Conservation (phyloP, 331 rosid genomes). For the Malus hybrid region DNA sequence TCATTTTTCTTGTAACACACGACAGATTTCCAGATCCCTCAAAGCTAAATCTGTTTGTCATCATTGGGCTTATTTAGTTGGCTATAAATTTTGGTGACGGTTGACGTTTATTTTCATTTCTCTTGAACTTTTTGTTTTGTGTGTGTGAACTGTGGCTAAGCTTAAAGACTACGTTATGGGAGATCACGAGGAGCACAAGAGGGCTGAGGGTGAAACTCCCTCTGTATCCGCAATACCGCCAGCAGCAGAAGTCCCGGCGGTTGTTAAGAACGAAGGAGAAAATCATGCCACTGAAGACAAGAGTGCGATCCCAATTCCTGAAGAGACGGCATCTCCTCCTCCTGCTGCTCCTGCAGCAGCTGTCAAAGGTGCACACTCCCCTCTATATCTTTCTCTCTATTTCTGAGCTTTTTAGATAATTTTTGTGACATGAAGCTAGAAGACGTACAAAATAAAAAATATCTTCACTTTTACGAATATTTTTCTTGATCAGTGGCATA, state of each 20-base stretch:
- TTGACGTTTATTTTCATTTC: neutral
- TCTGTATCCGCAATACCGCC: neutral
- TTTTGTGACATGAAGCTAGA: too few relatives aligned
- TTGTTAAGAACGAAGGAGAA: neutral
- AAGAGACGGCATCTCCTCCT: slow-evolving; percentile 12
- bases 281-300: slow-evolving; percentile 15
- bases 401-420: too few relatives aligned
- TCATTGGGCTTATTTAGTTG: neutral
- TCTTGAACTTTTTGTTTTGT: neutral
- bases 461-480: too few relatives aligned
- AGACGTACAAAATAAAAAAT: too few relatives aligned
- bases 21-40: neutral
- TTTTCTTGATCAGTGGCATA: too few relatives aligned
- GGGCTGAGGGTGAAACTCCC: slow-evolving; percentile 14
- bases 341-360: slow-evolving; percentile 16
- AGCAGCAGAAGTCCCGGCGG: neutral
- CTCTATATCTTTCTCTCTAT: too few relatives aligned
- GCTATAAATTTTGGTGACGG: neutral
- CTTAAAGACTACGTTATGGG: slow-evolving; percentile 38
- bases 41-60: neutral
- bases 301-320: slow-evolving; percentile 9
- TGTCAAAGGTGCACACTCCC: slow-evolving; percentile 29
- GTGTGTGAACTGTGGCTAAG: slow-evolving; percentile 16
- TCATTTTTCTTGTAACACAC: neutral
- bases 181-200: slow-evolving; percentile 28